Evolutionary conservation across 139 green algal genomes (phyloP).

Genomic region (Yamagishiella unicocca): DNA sequence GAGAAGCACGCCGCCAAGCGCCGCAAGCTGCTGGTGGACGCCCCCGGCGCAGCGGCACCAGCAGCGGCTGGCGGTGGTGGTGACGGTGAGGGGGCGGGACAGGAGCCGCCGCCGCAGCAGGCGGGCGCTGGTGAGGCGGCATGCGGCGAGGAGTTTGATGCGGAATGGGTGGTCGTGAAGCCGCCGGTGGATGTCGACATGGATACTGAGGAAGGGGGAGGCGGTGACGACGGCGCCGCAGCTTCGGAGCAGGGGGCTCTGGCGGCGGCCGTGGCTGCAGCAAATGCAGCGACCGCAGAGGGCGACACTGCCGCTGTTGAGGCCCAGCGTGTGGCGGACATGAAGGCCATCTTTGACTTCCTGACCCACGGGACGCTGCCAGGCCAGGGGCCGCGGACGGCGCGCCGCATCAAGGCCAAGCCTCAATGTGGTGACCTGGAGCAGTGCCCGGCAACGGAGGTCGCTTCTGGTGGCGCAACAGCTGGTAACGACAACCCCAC

Average conservation of each 20-base stretch:
- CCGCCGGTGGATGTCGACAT: no score
- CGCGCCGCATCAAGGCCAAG: no score
- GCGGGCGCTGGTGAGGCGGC: not conserved
- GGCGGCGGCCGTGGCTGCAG: not conserved
- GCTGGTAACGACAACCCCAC: no score
- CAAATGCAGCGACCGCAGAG: not conserved
- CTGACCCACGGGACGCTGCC: slow-evolving; percentile 37
- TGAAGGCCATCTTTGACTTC: slow-evolving; percentile 44
- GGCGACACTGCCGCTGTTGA: not conserved
- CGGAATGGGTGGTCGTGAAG: slow-evolving; percentile 23
- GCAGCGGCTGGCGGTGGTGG: not conserved
- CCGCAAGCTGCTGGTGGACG: not conserved
- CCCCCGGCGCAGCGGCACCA: not conserved
- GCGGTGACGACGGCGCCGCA: not conserved
- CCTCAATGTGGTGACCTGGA: no score
- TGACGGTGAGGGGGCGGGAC: not conserved
- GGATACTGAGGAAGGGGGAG: not conserved
- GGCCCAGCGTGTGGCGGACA: slow-evolving; percentile 14
- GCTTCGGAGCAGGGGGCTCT: not conserved
- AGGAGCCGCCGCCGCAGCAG: not conserved
- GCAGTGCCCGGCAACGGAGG: no score
- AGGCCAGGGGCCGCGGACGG: no score
- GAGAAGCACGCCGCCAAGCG: not conserved
- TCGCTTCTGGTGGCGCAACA: no score
- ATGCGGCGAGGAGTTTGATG: not conserved